phyloP scores from a whole-genome alignment of 208 protist species.

The Leishmania major region DNA sequence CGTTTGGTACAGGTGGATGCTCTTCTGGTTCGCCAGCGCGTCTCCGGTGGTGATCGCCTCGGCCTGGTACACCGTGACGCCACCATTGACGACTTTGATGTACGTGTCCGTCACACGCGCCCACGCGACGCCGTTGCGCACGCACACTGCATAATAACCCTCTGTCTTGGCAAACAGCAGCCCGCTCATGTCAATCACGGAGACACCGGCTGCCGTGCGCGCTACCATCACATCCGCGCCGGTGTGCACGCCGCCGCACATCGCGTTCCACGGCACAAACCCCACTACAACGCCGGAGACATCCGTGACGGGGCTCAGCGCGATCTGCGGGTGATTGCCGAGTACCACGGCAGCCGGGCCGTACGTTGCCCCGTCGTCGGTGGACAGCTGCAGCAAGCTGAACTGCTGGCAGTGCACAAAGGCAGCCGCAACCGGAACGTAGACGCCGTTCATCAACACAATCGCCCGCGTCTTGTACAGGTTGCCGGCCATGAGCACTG shows the following conservation, averaged over 20 bases:
- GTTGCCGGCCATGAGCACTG: slow-evolving; percentile 42
- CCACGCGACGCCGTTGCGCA: slow-evolving; percentile 32
- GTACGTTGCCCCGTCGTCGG: slow-evolving; percentile 36
- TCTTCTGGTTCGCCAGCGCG: slow-evolving; percentile 26
- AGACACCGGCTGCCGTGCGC: slow-evolving; percentile 17
- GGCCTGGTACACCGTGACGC: slow-evolving; percentile 18
- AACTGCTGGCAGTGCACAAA: slow-evolving; percentile 45
- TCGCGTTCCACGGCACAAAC: slow-evolving; percentile 44
- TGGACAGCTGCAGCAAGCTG: slow-evolving; percentile 34
- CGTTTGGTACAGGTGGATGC: slow-evolving; percentile 58
- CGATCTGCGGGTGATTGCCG: slow-evolving; percentile 38
- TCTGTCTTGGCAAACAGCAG: slow-evolving; percentile 34
- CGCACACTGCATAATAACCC: slow-evolving; percentile 54
- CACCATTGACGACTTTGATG: slow-evolving; percentile 34
- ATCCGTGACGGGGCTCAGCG: slow-evolving; percentile 23
- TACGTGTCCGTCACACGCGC: slow-evolving; percentile 27
- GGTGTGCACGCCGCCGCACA: slow-evolving; percentile 29
- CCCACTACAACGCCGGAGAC: slow-evolving; percentile 48
- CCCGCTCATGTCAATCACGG: slow-evolving; percentile 43
- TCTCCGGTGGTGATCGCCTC: slow-evolving; percentile 49
- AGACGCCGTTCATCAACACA: slow-evolving; percentile 37
- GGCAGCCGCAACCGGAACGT: slow-evolving; percentile 39
- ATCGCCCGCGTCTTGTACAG: slow-evolving; percentile 26
- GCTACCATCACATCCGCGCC: slow-evolving; percentile 34
- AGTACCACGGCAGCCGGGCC: slow-evolving; percentile 48